Evolutionary conservation across 371 early-diverging fungal genomes (phyloP).

Genomic region (Blastocladiella emersonii): DNA sequence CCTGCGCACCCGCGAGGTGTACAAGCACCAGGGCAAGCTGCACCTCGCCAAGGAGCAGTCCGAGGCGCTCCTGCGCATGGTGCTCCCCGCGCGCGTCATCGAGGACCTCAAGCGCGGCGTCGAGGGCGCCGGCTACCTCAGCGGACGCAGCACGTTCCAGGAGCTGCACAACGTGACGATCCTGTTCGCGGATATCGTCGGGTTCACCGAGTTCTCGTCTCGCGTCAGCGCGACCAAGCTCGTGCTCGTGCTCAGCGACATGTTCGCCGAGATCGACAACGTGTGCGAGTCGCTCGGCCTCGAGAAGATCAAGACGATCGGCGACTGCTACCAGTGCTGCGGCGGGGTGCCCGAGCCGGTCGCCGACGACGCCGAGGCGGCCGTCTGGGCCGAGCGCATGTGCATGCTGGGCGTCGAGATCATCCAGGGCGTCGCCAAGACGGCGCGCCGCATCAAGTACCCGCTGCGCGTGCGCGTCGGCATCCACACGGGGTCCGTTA

Average conservation of each 20-base stretch:
- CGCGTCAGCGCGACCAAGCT: neutral
- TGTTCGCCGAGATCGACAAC: conserved; percentile 4
- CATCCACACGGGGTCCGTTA: conserved; percentile 7
- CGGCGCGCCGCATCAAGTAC: neutral
- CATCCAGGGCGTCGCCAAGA: neutral
- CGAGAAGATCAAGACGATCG: conserved; percentile 12
- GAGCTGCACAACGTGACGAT: conserved; percentile 8
- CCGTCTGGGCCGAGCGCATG: neutral
- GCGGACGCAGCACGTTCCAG: neutral
- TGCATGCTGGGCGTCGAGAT: conserved; percentile 5
- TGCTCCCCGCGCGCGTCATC: neutral
- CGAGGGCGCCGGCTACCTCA: neutral
- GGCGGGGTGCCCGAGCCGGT: conserved; percentile 4
- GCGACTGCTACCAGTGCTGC: conserved; percentile 10
- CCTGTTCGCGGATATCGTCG: conserved; percentile 11
- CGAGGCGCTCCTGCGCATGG: conserved; percentile 3
- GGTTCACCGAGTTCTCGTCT: conserved; percentile 9
- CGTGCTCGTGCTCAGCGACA: conserved; percentile 1
- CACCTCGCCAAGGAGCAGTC: neutral
- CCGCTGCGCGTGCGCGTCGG: conserved; percentile 6
- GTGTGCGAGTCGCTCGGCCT: conserved; percentile 3
- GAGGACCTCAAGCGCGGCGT: neutral
- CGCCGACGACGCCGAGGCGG: neutral
- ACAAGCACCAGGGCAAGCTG: conserved; percentile 1
- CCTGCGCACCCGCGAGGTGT: neutral